Percentiles rank a stretch among this genome's conserved stretches.
Evolutionary conservation across 2,329 filamentous ascomycete genomes (phyloP).

Genomic region (Apiospora marii): DNA sequence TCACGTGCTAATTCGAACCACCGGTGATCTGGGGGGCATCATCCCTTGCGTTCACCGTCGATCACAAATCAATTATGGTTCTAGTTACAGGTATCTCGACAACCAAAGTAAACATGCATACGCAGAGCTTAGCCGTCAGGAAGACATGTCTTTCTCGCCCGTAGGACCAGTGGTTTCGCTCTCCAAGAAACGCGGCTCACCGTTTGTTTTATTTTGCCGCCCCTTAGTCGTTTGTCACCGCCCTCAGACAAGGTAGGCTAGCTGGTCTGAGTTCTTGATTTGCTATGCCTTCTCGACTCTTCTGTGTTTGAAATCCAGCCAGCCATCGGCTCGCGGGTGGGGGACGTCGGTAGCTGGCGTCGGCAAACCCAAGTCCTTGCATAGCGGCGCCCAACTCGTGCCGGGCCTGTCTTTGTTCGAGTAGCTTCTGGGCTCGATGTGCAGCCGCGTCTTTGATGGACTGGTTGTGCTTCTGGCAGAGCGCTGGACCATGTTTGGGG

Average conservation of each 20-base stretch:
- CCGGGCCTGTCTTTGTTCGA: constrained; percentile 37
- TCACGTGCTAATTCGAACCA: not conserved
- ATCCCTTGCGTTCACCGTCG: not conserved
- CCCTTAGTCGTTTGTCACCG: not conserved
- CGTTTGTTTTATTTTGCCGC: not conserved
- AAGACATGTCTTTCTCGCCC: not conserved
- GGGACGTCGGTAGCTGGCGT: constrained; percentile 31
- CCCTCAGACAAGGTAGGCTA: not conserved
- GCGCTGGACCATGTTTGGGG: constrained; percentile 31
- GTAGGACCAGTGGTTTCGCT: not conserved
- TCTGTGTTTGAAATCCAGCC: constrained; percentile 40
- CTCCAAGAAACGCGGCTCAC: not conserved
- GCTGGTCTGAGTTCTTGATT: not conserved
- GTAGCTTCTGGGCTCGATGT: constrained; percentile 32
- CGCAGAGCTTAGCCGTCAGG: not conserved
- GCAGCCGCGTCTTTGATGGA: constrained; percentile 31
- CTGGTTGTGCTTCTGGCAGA: constrained; percentile 39
- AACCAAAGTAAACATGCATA: not conserved
- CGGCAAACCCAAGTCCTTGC: constrained; percentile 37
- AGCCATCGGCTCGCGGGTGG: constrained; percentile 42
- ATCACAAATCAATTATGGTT: not conserved
- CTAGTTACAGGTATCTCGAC: not conserved
- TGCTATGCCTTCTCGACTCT: constrained; percentile 21
- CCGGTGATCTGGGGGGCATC: not conserved
- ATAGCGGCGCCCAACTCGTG: constrained; percentile 41